phyloP scores from a whole-genome alignment of 2,329 filamentous ascomycete genomes.

The Talaromyces rugulosus region DNA sequence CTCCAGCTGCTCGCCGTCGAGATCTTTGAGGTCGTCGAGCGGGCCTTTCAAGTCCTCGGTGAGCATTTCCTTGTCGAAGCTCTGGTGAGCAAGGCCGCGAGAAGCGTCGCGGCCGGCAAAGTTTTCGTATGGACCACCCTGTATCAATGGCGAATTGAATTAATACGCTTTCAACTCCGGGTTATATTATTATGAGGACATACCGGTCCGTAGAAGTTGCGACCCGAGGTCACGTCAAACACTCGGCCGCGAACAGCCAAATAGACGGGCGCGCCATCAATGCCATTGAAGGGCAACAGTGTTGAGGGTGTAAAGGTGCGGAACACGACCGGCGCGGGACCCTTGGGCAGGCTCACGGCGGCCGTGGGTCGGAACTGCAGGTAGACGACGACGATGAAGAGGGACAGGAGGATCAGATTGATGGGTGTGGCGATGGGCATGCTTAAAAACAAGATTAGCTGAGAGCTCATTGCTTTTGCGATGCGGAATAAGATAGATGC shows the following conservation, averaged over 20 bases:
- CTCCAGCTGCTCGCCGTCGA: constrained; percentile 73
- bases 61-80: constrained; percentile 93
- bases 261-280: constrained; percentile 70
- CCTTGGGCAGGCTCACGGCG: constrained; percentile 49
- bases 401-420: constrained; percentile 57
- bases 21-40: constrained; percentile 68
- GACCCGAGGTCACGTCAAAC: constrained; percentile 82
- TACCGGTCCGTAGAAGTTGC: constrained; percentile 88
- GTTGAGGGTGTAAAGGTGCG: constrained; percentile 79
- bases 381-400: constrained; percentile 56
- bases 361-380: constrained; percentile 52
- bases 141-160: constrained; percentile 4
- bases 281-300: constrained; percentile 81
- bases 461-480: constrained; percentile 9
- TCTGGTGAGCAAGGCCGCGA: constrained; percentile 80
- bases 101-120: constrained; percentile 92
- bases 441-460: constrained; percentile 28
- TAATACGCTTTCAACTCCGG: too few relatives aligned
- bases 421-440: constrained; percentile 56
- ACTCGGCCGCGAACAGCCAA: constrained; percentile 86
- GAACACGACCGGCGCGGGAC: constrained; percentile 69
- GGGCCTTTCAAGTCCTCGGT: constrained; percentile 84
- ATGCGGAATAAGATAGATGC: background rate
- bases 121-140: constrained; percentile 87
- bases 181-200: constrained; percentile 3